Evolutionary conservation across 495 filamentous ascomycete species (phyloP).

Genomic region (Evansstolkia leycettana): DNA sequence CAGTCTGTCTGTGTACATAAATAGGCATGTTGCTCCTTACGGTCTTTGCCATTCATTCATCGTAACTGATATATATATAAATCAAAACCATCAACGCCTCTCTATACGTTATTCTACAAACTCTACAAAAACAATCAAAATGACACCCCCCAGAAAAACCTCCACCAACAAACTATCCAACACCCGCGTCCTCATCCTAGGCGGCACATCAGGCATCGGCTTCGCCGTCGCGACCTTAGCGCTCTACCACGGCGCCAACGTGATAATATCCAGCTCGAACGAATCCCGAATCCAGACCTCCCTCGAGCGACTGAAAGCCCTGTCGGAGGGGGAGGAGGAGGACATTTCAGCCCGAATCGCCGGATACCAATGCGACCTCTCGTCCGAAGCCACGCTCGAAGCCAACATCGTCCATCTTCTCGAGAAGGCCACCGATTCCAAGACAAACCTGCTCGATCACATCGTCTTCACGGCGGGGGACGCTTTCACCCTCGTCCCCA

Average conservation of each 20-base stretch:
- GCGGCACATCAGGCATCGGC: conserved; percentile 45
- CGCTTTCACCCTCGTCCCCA: conserved; percentile 15
- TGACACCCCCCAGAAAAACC: too few relatives aligned
- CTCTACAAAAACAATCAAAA: too few relatives aligned
- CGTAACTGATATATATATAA: too few relatives aligned
- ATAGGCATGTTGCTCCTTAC: too few relatives aligned
- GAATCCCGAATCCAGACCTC: conserved; percentile 26
- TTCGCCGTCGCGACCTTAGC: conserved; percentile 38
- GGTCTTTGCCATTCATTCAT: too few relatives aligned
- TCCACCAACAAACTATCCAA: too few relatives aligned
- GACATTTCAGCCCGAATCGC: conserved; percentile 18
- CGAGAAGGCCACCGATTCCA: conserved; percentile 9
- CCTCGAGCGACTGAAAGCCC: conserved; percentile 22
- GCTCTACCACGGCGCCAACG: conserved; percentile 34
- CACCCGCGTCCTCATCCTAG: conserved; percentile 34
- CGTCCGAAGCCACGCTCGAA: conserved; percentile 25
- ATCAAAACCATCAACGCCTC: too few relatives aligned
- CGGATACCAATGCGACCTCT: conserved; percentile 41
- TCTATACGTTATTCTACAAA: too few relatives aligned
- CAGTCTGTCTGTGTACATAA: too few relatives aligned
- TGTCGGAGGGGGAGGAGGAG: too few relatives aligned
- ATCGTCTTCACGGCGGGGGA: conserved; percentile 51
- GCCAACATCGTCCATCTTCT: conserved; percentile 35
- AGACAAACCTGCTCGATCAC: conserved; percentile 38
- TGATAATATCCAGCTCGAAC: conserved; percentile 36